Conservation (phyloP, 1,284 basidiomycete species). For the Moesziomyces sp. region DNA sequence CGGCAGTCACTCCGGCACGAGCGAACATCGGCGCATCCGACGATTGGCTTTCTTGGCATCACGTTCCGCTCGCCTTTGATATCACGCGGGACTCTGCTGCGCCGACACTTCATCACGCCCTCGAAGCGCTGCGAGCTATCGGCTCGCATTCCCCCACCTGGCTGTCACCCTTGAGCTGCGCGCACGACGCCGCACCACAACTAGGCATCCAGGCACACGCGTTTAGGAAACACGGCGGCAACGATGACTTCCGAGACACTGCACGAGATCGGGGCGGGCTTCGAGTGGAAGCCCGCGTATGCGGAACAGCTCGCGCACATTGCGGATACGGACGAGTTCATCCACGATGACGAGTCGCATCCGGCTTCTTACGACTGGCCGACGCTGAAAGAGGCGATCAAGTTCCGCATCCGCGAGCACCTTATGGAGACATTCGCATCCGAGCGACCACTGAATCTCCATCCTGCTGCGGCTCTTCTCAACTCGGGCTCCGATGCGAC, state of each 20-base stretch:
- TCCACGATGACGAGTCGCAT: constrained; percentile 14
- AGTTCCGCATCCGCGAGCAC: constrained; percentile 19
- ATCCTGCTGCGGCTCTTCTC: constrained; percentile 9
- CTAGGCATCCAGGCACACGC: no score
- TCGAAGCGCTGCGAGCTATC: no score
- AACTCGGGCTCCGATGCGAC: not conserved
- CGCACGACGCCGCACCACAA: no score
- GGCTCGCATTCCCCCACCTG: no score
- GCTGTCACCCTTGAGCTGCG: no score
- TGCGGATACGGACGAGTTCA: constrained; percentile 35
- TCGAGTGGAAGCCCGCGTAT: constrained; percentile 10
- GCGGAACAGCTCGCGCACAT: constrained; percentile 30
- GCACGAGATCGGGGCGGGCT: constrained; percentile 6
- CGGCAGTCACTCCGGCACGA: no score
- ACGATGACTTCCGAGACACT: constrained; percentile 22
- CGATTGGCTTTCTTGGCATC: no score
- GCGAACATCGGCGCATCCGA: no score
- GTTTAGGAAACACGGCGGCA: not conserved
- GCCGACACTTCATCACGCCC: no score
- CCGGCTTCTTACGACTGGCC: constrained; percentile 29
- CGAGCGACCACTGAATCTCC: constrained; percentile 6
- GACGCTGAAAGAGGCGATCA: constrained; percentile 43
- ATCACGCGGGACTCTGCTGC: no score
- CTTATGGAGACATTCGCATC: constrained; percentile 15
- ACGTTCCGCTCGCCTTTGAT: no score